These are phyloP conservation scores for Plenodomus tracheiphilus DNA, from an alignment of 2,329 filamentous ascomycete genomes.

Conservation along the genomic window DNA sequence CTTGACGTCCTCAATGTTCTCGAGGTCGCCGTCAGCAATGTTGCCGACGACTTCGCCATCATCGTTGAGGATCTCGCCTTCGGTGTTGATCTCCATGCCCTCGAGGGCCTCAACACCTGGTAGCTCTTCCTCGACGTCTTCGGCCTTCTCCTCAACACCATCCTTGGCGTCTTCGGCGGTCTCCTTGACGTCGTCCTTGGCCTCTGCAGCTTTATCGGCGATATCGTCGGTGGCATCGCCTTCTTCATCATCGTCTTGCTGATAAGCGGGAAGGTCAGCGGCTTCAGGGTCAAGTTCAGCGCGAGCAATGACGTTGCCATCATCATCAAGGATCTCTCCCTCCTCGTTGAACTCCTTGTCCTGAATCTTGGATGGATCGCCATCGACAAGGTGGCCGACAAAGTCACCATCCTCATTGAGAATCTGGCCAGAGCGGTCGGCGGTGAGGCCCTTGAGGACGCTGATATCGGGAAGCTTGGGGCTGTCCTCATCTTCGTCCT, in stretches of 20 bases:
- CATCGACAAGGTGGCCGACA: slow-evolving; percentile 52
- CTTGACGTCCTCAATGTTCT: slow-evolving; percentile 49
- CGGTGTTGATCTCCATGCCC: slow-evolving; percentile 55
- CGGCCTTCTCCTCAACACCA: slow-evolving; percentile 34
- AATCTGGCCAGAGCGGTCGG: slow-evolving; percentile 52
- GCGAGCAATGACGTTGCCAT: slow-evolving; percentile 57
- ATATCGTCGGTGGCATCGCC: slow-evolving; percentile 28
- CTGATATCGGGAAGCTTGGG: slow-evolving; percentile 49
- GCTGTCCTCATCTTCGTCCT: slow-evolving; percentile 36
- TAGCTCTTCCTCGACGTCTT: slow-evolving; percentile 53
- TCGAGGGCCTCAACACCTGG: slow-evolving; percentile 57
- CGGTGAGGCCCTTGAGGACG: slow-evolving; percentile 53
- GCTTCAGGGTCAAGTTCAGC: slow-evolving; percentile 55
- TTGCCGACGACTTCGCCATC: slow-evolving; percentile 55
- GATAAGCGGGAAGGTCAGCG: slow-evolving; percentile 43
- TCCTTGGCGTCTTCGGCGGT: slow-evolving; percentile 32
- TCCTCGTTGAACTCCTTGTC: slow-evolving; percentile 56
- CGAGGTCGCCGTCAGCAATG: slow-evolving; percentile 49
- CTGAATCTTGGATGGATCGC: slow-evolving; percentile 53
- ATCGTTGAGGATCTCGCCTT: slow-evolving; percentile 54
- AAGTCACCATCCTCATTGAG: slow-evolving; percentile 57
- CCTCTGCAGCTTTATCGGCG: slow-evolving; percentile 26
- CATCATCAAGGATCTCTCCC: slow-evolving; percentile 59
- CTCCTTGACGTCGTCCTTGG: slow-evolving; percentile 38
- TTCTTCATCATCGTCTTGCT: slow-evolving; percentile 30